phyloP scores from a whole-genome alignment of 208 protist genomes.

The Wallacemonas sp. region DNA sequence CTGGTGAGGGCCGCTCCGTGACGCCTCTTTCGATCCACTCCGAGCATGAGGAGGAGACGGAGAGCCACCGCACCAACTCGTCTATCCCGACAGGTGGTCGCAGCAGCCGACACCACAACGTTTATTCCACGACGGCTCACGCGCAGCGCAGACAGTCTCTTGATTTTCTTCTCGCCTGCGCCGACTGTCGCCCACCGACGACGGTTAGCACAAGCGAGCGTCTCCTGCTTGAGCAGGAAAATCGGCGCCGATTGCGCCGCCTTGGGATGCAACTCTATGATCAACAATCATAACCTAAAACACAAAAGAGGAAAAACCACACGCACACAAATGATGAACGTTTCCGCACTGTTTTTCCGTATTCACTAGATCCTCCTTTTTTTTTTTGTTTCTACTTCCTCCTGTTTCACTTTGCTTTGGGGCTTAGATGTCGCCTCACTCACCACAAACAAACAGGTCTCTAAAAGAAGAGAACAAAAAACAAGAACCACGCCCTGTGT shows the following conservation, averaged over 20 bases:
- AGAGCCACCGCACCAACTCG: background rate
- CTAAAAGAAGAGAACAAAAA: background rate
- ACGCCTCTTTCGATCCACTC: slow-evolving; percentile 5
- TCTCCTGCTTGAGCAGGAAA: slow-evolving; percentile 26
- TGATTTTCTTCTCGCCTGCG: slow-evolving; percentile 60
- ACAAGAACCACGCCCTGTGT: too few species aligned
- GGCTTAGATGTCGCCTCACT: too few species aligned
- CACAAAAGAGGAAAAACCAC: background rate
- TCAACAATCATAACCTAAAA: slow-evolving; percentile 7
- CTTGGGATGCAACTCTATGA: slow-evolving; percentile 50
- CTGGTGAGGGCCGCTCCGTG: background rate
- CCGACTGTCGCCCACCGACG: slow-evolving; percentile 28
- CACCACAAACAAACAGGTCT: background rate
- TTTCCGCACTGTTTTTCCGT: too few species aligned
- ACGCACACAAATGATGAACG: background rate
- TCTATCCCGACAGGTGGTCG: background rate
- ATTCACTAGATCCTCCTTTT: background rate
- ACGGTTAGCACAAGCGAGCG: slow-evolving; percentile 31
- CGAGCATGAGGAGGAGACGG: slow-evolving; percentile 3
- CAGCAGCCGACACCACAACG: slow-evolving; percentile 5
- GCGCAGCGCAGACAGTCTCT: background rate
- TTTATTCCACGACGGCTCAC: too few species aligned
- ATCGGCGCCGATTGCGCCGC: slow-evolving; percentile 41
- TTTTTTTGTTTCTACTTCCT: slow-evolving; percentile 5
- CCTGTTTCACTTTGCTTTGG: background rate